Conservation (phyloP, 2,329 filamentous ascomycete genomes). For the Zymoseptoria tritici region DNA sequence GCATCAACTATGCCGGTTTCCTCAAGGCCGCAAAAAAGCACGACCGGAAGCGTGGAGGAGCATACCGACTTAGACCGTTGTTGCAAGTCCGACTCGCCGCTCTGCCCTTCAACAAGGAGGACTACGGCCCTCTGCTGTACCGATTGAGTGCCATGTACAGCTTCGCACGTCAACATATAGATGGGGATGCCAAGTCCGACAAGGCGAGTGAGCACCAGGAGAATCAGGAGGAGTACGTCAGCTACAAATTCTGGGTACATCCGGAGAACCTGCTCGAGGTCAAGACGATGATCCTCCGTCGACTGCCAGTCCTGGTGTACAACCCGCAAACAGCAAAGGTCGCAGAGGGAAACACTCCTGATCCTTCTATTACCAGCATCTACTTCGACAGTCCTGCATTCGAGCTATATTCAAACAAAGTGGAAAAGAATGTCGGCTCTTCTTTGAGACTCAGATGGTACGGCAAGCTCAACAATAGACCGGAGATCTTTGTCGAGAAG, state of each 20-base stretch:
- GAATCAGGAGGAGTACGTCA: conserved; percentile 25
- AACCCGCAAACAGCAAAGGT: conserved; percentile 80
- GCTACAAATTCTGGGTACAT: conserved; percentile 71
- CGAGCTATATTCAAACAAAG: conserved; percentile 76
- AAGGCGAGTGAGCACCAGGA: conserved; percentile 5
- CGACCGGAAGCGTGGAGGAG: conserved; percentile 79
- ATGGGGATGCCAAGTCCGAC: conserved; percentile 38
- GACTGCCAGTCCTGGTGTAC: conserved; percentile 85
- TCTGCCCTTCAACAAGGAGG: conserved; percentile 89
- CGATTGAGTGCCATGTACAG: conserved; percentile 91
- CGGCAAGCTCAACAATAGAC: conserved; percentile 68
- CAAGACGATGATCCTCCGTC: conserved; percentile 88
- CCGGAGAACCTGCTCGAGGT: conserved; percentile 92
- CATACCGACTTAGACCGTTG: conserved; percentile 84
- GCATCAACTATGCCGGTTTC: conserved; percentile 95
- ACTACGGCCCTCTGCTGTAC: conserved; percentile 83
- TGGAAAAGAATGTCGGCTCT: conserved; percentile 67
- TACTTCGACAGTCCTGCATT: conserved; percentile 92
- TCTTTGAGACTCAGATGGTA: conserved; percentile 89
- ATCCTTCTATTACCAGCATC: conserved; percentile 87
- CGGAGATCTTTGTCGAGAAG: conserved; percentile 80
- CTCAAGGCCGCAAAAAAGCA: conserved; percentile 99
- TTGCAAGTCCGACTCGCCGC: conserved; percentile 84
- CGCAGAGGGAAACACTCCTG: conserved; percentile 65
- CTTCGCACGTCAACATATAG: conserved; percentile 77